Evolutionary conservation across 192 early-diverging fungal genomes (phyloP), one percentile per base, ranked within the genome.

Genomic region (Coemansia umbellata): DNA sequence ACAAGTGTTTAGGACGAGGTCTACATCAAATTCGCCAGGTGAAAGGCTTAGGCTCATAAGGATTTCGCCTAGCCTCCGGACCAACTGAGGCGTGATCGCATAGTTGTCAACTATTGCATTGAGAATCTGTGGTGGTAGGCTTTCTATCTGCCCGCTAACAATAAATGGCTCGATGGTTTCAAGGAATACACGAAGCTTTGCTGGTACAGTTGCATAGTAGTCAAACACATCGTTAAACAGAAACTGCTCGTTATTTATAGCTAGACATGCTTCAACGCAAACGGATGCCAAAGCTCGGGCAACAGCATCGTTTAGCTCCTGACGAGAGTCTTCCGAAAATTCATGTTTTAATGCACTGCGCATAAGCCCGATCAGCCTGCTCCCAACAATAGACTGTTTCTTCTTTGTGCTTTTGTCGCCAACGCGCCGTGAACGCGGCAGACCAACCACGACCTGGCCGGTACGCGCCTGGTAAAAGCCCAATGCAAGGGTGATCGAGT

Each of bases 141-240:
- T 33, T 9, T 53, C 40, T 19, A 76, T 58, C 30, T 50, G 47
- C 1, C 67, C 73, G 30, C 63, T 66, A 28, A 76, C 35, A 5
- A 76, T 65, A 14, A 69, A 76, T 22, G 73, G 73, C 62, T 76
- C 73, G 9, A 76, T 23, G 1, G 62, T 54, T 31, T 65, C 73
- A 21, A 76, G 36, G 37, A 56, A 76, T 15, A 64, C 28, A 23
- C 31, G 26, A 28, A 18, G 51, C 18, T 35, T 15, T 17, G 9
- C 43, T 1, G 50, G 47, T 6, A 52, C 45, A 6, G 22, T 11
- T n/a, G 32, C 18, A 24, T 59, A 70, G 28, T 41, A 23, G 37
- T 77, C 74, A 53, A 66, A 77, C 7, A 77, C 48, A 3, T 77
- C 74, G 27, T 55, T 48, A 58, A 70, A 77, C 44, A 77, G 37